Evolutionary conservation across 1,284 basidiomycete genomes (phyloP).

Genomic region (Sanguinoderma infundibulare): DNA sequence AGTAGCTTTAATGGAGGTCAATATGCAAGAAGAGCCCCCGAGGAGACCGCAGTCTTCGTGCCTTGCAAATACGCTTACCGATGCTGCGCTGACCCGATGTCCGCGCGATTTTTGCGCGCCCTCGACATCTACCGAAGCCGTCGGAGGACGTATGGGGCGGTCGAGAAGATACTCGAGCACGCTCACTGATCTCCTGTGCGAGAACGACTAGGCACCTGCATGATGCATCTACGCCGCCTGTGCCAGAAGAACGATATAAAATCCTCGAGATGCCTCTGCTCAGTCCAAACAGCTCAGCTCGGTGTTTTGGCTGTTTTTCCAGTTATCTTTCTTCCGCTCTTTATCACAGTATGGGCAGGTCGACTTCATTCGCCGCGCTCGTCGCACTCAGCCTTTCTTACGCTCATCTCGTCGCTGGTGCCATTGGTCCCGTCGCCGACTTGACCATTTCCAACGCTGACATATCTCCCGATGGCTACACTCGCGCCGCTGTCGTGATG

Average conservation of each 20-base stretch:
- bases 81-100: constrained; percentile 7
- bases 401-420: constrained; percentile 5
- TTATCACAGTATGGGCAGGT: background rate
- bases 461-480: constrained; percentile 29
- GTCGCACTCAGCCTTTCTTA: constrained; percentile 1
- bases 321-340: background rate
- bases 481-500: constrained; percentile 27
- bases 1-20: too few species aligned
- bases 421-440: constrained; percentile 24
- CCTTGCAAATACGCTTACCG: constrained; percentile 6
- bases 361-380: background rate
- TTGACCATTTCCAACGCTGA: constrained; percentile 23
- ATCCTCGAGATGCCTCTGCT: background rate
- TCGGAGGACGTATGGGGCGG: background rate
- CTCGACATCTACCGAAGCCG: background rate
- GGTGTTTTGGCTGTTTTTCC: background rate
- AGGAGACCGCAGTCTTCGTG: background rate
- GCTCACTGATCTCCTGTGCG: background rate
- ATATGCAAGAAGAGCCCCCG: too few species aligned
- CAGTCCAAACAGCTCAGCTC: background rate
- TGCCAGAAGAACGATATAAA: background rate
- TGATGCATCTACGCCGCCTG: background rate
- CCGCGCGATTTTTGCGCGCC: constrained; percentile 16
- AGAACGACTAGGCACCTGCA: background rate
- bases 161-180: background rate